Evolutionary conservation across 257 asterid species (phyloP).

Genomic region (Nicotiana paniculata): DNA sequence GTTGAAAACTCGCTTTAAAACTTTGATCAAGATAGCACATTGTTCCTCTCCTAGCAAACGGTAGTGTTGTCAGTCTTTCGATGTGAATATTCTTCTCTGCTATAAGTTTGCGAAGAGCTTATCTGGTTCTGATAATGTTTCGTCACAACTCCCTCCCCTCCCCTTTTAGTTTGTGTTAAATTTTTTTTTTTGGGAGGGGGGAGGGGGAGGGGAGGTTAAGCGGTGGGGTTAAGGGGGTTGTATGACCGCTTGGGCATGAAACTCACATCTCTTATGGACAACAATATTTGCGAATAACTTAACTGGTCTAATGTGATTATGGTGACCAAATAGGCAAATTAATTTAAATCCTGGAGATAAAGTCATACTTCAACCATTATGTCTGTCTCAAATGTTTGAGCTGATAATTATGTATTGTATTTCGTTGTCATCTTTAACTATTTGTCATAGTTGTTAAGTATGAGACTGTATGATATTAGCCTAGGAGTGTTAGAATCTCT

Average conservation of each 20-base stretch:
- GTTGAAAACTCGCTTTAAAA: no score
- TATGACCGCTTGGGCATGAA: neutral
- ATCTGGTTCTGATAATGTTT: no score
- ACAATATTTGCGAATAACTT: neutral
- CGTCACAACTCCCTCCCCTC: neutral
- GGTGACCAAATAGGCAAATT: neutral
- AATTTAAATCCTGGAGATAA: neutral
- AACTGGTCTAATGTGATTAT: neutral
- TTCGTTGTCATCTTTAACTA: neutral
- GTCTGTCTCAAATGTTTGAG: neutral
- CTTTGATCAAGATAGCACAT: no score
- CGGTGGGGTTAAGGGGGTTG: no score
- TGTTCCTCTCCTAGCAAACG: no score
- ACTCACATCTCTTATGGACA: neutral
- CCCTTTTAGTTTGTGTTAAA: neutral
- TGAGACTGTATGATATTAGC: neutral
- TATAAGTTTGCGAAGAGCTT: no score
- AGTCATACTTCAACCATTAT: neutral
- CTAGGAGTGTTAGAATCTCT: neutral
- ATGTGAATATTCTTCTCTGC: no score
- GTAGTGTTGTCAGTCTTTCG: no score
- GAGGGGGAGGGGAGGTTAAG: neutral
- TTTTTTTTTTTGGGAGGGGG: neutral
- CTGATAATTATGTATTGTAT: neutral
- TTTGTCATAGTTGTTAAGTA: neutral